Evolutionary conservation across 148 eudicot genomes (phyloP), one percentile per base, ranked within the genome.

Genomic region (Amaranthus hypochondriacus): DNA sequence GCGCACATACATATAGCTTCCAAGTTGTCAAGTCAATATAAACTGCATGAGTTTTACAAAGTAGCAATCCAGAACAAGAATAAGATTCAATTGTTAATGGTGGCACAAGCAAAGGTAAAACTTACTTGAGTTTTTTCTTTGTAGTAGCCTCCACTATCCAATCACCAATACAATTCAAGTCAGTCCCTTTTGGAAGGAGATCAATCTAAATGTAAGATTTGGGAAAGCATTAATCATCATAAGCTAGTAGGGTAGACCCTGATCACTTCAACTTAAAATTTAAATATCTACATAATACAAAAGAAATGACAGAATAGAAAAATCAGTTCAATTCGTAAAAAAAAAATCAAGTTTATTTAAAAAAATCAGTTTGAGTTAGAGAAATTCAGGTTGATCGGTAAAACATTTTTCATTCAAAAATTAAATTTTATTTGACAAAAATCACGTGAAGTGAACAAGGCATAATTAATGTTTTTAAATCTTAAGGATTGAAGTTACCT

Each of bases 101-200:
- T 71, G 42, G 69, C 47, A 42, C 14, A 60, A 55, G 47, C 7
- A 50, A 50, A 11, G 46, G 44, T 54, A 69, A 57, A 64, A 78
- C 96, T 89, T 87, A 94, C 98, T 92, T 94, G 56, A 94, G 92
- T 81, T 84, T 88, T 82, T 88, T 92, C 83, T 85, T 94, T 76
- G 78, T 83, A 60, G 97, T 91, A 74, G 90, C 92, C 67, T 94
- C 98, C 52, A 94, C 98, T 77, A 92, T 93, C 97, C 96, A 94
- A 73, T 92, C 98, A 76, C 97, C 97, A 78, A 91, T 69, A 80
- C 96, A 91, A 78, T 94, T 88, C 68, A 94, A 48, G 75, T 94
- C 93, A 12, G 98, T 91, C 66, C 90, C 98, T 86, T 91, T 94
- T 4, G 98, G 98, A 85, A 94, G 97, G 81, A 94, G 98, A 86